Evolutionary conservation across 192 early-diverging fungal genomes (phyloP).

Genomic region (Entomortierella lignicola): DNA sequence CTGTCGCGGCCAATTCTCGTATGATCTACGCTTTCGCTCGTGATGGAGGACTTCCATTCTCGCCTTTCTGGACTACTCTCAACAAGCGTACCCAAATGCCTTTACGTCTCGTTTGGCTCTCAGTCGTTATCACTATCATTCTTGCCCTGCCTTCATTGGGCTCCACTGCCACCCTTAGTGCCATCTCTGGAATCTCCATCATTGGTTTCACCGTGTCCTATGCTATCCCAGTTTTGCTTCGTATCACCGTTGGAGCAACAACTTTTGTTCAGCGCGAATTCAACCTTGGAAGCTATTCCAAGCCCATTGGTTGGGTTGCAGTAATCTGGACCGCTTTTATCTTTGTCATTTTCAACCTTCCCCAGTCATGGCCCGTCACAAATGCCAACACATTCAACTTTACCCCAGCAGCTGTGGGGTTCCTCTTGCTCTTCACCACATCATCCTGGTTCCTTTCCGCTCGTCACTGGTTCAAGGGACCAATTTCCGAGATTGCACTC

Average conservation of each 20-base stretch:
- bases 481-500: constrained; percentile 51
- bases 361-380: constrained; percentile 51
- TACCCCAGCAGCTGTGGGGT: constrained; percentile 54
- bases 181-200: constrained; percentile 56
- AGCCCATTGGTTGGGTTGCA: constrained; percentile 51
- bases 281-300: constrained; percentile 53
- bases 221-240: constrained; percentile 52
- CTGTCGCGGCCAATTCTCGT: constrained; percentile 57
- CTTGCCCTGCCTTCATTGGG: constrained; percentile 55
- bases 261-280: constrained; percentile 57
- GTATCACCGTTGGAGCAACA: constrained; percentile 47
- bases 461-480: constrained; percentile 55
- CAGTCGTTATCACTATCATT: constrained; percentile 45
- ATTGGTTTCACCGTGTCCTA: constrained; percentile 57
- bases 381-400: constrained; percentile 55
- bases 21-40: constrained; percentile 65
- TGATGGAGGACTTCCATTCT: constrained; percentile 60
- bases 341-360: constrained; percentile 57
- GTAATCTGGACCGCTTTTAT: constrained; percentile 57
- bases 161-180: constrained; percentile 51
- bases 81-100: constrained; percentile 54
- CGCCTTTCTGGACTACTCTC: constrained; percentile 41
- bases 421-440: constrained; percentile 49
- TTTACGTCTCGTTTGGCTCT: constrained; percentile 51
- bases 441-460: constrained; percentile 53